A percentile compares a stretch with the other conserved stretches of the same genome.
These are phyloP conservation scores for Protea cynaroides DNA, from an alignment of 164 flowering plant genomes.

Conservation along the genomic window DNA sequence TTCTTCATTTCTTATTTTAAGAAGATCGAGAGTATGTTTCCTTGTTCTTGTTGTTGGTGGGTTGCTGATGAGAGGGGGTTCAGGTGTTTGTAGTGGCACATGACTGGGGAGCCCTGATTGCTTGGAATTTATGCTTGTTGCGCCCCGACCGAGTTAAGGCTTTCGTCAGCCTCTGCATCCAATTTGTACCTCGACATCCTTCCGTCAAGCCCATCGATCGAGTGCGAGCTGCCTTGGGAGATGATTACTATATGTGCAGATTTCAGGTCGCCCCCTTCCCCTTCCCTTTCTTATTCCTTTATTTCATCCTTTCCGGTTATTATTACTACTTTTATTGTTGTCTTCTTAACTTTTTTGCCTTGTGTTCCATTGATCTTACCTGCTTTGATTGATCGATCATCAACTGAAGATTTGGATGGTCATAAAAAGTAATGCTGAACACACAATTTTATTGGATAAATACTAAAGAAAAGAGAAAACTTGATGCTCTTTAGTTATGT, in stretches of 20 bases:
- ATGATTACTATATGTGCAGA: slow-evolving; percentile 62
- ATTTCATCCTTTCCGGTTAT: too few relatives aligned
- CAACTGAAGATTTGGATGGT: too few relatives aligned
- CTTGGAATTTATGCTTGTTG: slow-evolving; percentile 58
- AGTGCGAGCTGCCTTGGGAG: slow-evolving; percentile 38
- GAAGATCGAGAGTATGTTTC: not conserved
- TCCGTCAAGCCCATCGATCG: slow-evolving; percentile 26
- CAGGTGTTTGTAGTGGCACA: slow-evolving; percentile 59
- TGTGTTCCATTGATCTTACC: too few relatives aligned
- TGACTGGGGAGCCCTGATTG: slow-evolving; percentile 68
- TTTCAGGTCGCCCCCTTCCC: slow-evolving; percentile 38
- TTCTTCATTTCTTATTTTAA: not conserved
- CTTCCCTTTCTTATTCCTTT: too few relatives aligned
- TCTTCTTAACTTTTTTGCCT: too few relatives aligned
- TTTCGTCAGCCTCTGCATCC: slow-evolving; percentile 47
- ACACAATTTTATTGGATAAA: too few relatives aligned
- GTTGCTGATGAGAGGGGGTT: not conserved
- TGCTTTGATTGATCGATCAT: too few relatives aligned
- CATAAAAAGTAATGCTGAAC: too few relatives aligned
- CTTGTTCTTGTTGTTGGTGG: too few relatives aligned
- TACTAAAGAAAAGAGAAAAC: too few relatives aligned
- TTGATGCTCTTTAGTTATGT: too few relatives aligned
- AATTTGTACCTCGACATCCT: slow-evolving; percentile 33
- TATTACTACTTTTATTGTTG: too few relatives aligned
- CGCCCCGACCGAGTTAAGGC: slow-evolving; percentile 63